Conservation (phyloP, 2,329 filamentous ascomycete species). For the Botryosphaeria dothidea region DNA sequence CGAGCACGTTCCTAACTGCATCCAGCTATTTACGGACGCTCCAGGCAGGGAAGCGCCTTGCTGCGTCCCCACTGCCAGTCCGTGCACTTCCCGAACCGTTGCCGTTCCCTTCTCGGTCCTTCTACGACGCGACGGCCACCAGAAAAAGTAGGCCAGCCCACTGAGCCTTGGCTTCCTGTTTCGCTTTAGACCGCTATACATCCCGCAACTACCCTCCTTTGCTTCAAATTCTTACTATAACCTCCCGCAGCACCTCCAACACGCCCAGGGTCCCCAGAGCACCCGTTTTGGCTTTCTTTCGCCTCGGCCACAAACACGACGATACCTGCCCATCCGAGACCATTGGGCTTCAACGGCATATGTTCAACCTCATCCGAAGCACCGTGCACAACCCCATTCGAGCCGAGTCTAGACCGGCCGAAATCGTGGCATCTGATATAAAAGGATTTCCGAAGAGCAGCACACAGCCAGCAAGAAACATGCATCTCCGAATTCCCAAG, state of each 20-base stretch:
- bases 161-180: conserved; percentile 3
- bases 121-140: background rate
- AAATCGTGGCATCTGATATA: background rate
- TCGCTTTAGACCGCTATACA: background rate
- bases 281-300: background rate
- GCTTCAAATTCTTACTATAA: background rate
- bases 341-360: background rate
- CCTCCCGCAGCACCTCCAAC: background rate
- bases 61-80: background rate
- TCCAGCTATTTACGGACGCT: conserved; percentile 2
- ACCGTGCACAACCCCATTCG: background rate
- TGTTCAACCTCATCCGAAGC: conserved; percentile 1
- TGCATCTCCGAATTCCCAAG: conserved; percentile 7
- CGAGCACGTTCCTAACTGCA: background rate
- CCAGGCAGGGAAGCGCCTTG: background rate
- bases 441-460: background rate
- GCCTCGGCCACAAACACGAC: background rate
- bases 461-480: background rate
- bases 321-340: background rate
- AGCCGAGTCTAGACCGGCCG: conserved; percentile 5
- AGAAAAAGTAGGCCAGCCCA: background rate
- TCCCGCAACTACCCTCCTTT: background rate
- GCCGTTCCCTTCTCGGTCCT: background rate
- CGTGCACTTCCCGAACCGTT: background rate
- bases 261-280: too few relatives aligned